Base-by-base conservation (phyloP, 2,329 filamentous ascomycete genomes). In the Capronia americana region DNA sequence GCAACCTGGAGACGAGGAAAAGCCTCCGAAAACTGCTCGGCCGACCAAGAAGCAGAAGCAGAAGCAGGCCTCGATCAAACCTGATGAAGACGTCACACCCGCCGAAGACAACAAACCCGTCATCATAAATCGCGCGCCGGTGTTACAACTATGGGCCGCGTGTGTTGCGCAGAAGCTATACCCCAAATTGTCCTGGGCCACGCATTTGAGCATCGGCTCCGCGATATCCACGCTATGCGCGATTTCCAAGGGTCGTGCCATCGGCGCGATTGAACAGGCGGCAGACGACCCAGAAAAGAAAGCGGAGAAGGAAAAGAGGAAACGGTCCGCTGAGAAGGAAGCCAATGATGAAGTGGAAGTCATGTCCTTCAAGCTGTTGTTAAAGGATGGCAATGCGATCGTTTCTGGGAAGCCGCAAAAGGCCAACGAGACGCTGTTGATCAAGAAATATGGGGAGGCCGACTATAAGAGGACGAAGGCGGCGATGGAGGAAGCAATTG, bases 121-220 rank as follows among this genome's bases (percentile, higher is more conserved):
- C 53, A 48, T 69, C 4, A 72, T 67, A 53, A 71, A 70, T 53
- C 67, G 69, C 14, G 61, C 69, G n/a, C 69, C 69, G 1, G 69
- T 71, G 3, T 65, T 71, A 6, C 67, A 69, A 41, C 63, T 71
- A n/a, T 71, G 69, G 69, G 61, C 57, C 11, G 65, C 69, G 2
- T 66, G 65, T 14, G 68, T 71, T 2, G 65, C 69, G 12, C 57
- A 64, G n/a, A 56, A 53, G 20, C 65, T 71, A 6, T 57, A 71
- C 41, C 67, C 69, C 20, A 53, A 61, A 4, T 28, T 68, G 24
- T 32, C 55, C 8, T 71, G 69, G 69, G 7, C 23, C 10, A 69
- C 68, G 12, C 61, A 66, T 53, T 32, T 71, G 10, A 64, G 59
- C 23, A 59, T 70, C 34, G 69, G 69, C 17, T 65, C 65, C 12